Evolutionary conservation across 345 rosid species (phyloP), one percentile per base, ranked within the genome.

Genomic region (Boechera stricta): DNA sequence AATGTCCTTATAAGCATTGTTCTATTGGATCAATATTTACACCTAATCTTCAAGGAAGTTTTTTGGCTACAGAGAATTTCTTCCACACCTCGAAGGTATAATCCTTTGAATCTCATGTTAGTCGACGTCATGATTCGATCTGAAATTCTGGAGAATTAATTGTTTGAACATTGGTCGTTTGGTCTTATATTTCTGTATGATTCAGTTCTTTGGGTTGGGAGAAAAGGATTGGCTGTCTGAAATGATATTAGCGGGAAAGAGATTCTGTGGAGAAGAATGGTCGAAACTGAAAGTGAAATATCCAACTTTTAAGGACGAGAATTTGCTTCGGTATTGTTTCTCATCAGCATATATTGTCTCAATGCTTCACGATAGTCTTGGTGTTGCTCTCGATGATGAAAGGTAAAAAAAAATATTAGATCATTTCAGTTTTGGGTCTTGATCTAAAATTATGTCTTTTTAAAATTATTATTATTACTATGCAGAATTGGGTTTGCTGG

Each of bases 291-390:
- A 79, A 81, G 82, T 65, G 81, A 84, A 81, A 71, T 84, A 91
- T 79, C 83, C 80, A 11, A 80, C 87, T 28, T 75, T 86, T 47
- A 75, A 82, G 63, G 93, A 85, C 62, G 94, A 88, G 75, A 91
- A 81, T 80, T 70, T 94, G 69, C 75, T 76, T 77, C 89, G 73
- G 69, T 90, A 86, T 78, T 91, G 98, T 82, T 94, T 94, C 86
- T 94, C 96, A 48, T 91, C 97, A 52, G 96, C 97, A 58, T 94
- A 90, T 74, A 90, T 94, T 15, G 85, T 90, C 63, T 93, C 97
- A 45, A 81, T 94, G 72, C 97, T 94, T 79, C 94, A 91, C 72
- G 98, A 94, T 76, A 89, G 91, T 79, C 88, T 91, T 71, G 97
- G 90, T 64, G 71, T 91, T 79, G 74, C 88, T 55, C 70, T 89